Conservation (phyloP, 2,329 filamentous ascomycete species). For the Didymella glomerata region DNA sequence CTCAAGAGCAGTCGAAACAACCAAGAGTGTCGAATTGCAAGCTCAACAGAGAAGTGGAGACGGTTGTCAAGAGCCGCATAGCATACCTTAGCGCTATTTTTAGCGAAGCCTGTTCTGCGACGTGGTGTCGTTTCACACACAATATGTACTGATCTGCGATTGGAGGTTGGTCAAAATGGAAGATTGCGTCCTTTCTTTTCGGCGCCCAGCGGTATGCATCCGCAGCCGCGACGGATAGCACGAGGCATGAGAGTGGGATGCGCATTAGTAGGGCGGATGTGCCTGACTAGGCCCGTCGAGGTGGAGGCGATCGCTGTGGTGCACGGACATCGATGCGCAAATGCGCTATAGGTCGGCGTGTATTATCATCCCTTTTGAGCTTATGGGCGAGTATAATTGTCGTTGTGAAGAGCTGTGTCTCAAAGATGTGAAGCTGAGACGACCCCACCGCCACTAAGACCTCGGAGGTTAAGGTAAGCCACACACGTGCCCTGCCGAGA, state of each 20-base stretch:
- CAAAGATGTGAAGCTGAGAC: not conserved
- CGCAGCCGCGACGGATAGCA: constrained; percentile 7
- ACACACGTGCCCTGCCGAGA: not conserved
- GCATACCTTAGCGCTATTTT: constrained; percentile 28
- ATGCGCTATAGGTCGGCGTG: not conserved
- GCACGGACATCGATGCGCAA: not conserved
- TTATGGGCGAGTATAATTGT: not conserved
- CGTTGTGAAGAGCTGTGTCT: not conserved
- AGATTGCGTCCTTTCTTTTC: constrained; percentile 5
- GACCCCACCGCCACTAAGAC: not conserved
- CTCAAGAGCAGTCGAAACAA: constrained; percentile 14
- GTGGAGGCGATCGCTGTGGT: constrained; percentile 1
- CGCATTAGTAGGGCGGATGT: constrained; percentile 5
- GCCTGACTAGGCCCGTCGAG: constrained; percentile 9
- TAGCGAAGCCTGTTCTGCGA: constrained; percentile 21
- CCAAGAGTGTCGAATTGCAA: constrained; percentile 12
- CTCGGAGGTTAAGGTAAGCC: constrained; percentile 1
- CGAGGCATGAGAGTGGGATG: not conserved
- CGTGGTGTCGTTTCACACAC: constrained; percentile 19
- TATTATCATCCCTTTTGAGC: not conserved
- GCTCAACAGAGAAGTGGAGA: constrained; percentile 18
- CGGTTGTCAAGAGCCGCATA: constrained; percentile 14
- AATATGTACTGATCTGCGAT: not conserved
- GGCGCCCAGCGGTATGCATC: constrained; percentile 10
- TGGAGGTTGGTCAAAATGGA: constrained; percentile 15